phyloP scores from a whole-genome alignment of 2,329 filamentous ascomycete species.

The Colletotrichum nymphaeae region DNA sequence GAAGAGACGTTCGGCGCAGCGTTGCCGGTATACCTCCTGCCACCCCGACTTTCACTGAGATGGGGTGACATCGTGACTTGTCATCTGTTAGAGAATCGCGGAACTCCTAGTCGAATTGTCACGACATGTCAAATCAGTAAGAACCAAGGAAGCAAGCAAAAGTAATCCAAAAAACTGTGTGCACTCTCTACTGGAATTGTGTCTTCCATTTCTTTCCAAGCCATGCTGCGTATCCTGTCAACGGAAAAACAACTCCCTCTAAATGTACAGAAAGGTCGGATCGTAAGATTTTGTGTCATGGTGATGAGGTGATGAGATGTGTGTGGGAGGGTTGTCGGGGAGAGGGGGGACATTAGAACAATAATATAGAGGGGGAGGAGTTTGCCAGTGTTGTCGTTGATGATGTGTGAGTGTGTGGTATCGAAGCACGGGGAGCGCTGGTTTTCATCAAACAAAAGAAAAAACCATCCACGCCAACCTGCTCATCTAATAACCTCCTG shows the following conservation, averaged over 20 bases:
- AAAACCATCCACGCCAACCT: constrained; percentile 17
- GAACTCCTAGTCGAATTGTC: background rate
- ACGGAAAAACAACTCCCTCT: constrained; percentile 32
- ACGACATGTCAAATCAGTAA: background rate
- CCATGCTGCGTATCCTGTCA: constrained; percentile 34
- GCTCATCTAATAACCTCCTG: constrained; percentile 18
- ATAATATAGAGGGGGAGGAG: constrained; percentile 33
- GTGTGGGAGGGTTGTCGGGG: background rate
- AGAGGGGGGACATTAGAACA: constrained; percentile 36
- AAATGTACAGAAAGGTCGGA: constrained; percentile 36
- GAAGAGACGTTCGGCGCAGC: background rate
- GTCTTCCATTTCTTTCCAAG: constrained; percentile 37
- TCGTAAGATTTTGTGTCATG: constrained; percentile 16
- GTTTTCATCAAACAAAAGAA: constrained; percentile 22
- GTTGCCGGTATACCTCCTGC: background rate
- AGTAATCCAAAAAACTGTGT: constrained; percentile 5
- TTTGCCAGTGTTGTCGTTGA: constrained; percentile 25
- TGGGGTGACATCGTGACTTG: background rate
- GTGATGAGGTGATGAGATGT: background rate
- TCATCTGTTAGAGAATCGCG: background rate
- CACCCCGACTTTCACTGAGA: background rate
- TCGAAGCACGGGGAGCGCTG: constrained; percentile 17
- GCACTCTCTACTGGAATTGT: constrained; percentile 37
- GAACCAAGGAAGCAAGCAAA: background rate
- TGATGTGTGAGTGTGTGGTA: constrained; percentile 16